Conservation (phyloP, 2,329 filamentous ascomycete species). For the Geosmithia morbida region DNA sequence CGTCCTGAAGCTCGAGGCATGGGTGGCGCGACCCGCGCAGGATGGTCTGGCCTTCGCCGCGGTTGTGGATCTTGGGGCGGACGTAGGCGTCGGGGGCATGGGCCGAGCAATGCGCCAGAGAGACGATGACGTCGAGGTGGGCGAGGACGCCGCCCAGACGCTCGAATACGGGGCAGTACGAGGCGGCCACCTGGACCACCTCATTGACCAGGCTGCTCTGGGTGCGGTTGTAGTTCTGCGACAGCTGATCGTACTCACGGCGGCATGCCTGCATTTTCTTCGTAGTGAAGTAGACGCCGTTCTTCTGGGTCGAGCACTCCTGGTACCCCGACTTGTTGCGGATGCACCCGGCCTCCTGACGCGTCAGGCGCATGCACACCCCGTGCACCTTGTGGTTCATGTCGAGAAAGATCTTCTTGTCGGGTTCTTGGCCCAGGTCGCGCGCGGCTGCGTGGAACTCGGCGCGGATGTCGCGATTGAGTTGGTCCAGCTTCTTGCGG, state of each 20-base stretch:
- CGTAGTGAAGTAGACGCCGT: conserved; percentile 96
- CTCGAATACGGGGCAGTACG: conserved; percentile 88
- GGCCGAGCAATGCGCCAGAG: conserved; percentile 83
- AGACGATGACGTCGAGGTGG: conserved; percentile 89
- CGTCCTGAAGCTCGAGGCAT: conserved; percentile 97
- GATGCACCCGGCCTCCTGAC: conserved; percentile 84
- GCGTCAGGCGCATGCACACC: conserved; percentile 88
- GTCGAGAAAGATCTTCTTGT: conserved; percentile 97
- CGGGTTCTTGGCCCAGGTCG: conserved; percentile 81
- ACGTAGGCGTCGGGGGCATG: conserved; percentile 89
- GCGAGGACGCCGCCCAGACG: conserved; percentile 76
- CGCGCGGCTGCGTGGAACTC: conserved; percentile 66
- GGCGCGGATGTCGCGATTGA: conserved; percentile 67
- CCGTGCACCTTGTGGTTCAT: conserved; percentile 83
- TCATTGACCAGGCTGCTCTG: conserved; percentile 84
- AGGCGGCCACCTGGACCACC: conserved; percentile 84
- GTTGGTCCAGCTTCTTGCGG: conserved; percentile 75
- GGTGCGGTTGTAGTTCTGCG: conserved; percentile 87
- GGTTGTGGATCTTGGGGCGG: conserved; percentile 76
- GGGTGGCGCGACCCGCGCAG: conserved; percentile 92
- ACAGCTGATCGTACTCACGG: conserved; percentile 86
- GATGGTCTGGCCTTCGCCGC: conserved; percentile 76
- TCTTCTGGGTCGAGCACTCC: conserved; percentile 97
- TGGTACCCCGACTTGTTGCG: conserved; percentile 82
- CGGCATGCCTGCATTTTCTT: conserved; percentile 64